phyloP scores from a whole-genome alignment of 2,329 filamentous ascomycete species.

The Mollisia scopiformis region DNA sequence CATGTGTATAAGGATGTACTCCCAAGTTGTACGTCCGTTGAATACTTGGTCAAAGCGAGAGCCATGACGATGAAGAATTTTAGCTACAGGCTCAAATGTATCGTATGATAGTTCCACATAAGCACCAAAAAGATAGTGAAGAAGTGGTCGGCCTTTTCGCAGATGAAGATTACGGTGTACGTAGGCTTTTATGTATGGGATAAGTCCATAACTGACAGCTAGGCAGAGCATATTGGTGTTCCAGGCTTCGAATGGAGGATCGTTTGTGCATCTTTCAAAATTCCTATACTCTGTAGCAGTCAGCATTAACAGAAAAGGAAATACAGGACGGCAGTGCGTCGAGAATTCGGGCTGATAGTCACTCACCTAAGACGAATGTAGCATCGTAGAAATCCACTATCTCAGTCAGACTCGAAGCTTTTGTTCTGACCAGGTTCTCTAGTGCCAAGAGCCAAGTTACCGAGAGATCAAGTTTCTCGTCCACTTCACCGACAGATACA shows the following conservation, averaged over 20 bases:
- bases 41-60: not conserved
- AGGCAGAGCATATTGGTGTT: not conserved
- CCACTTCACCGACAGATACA: too few relatives aligned
- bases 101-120: not conserved
- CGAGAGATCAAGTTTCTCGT: not conserved
- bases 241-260: not conserved
- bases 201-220: not conserved
- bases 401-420: not conserved
- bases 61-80: not conserved
- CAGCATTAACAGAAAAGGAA: too few relatives aligned
- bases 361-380: not conserved
- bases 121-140: not conserved
- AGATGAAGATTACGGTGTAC: too few relatives aligned
- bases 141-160: not conserved
- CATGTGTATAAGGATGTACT: not conserved
- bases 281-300: too few relatives aligned
- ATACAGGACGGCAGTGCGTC: too few relatives aligned
- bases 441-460: not conserved
- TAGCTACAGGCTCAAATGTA: not conserved
- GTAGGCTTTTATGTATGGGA: not conserved
- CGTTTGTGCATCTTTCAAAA: not conserved
- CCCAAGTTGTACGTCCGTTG: not conserved
- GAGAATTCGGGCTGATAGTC: too few relatives aligned
- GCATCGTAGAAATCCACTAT: not conserved
- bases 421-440: not conserved